Percentiles rank a stretch among this genome's conserved stretches.
Evolutionary conservation across 2,329 filamentous ascomycete species (phyloP).

Genomic region (Cladosporium sp.): DNA sequence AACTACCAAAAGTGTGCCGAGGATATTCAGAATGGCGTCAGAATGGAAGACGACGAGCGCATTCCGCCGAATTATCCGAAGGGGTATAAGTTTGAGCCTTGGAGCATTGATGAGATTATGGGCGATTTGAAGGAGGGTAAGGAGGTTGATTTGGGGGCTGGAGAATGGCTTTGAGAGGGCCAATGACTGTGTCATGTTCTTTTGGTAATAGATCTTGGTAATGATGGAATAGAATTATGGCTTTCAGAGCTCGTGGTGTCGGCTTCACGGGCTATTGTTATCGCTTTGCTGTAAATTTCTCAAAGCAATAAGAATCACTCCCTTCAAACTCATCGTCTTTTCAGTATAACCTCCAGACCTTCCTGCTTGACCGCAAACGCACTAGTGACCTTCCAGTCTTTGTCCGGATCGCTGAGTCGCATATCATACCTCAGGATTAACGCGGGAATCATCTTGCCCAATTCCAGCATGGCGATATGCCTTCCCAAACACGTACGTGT

Average conservation of each 20-base stretch:
- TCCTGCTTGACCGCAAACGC: conserved; percentile 6
- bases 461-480: conserved; percentile 27
- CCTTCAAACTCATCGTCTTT: background rate
- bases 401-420: conserved; percentile 20
- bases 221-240: background rate
- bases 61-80: conserved; percentile 46
- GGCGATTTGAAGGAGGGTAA: conserved; percentile 40
- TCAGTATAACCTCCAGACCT: background rate
- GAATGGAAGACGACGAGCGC: conserved; percentile 41
- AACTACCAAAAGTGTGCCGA: conserved; percentile 34
- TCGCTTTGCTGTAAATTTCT: background rate
- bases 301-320: too few species aligned
- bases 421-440: conserved; percentile 25
- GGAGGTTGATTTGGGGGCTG: conserved; percentile 39
- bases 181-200: background rate
- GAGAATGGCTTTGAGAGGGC: conserved; percentile 32
- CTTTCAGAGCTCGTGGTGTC: background rate
- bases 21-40: conserved; percentile 42
- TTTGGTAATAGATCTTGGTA: background rate
- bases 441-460: conserved; percentile 27
- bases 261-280: background rate
- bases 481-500: conserved; percentile 26
- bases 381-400: conserved; percentile 17
- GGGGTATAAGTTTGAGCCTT: conserved; percentile 38
- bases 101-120: conserved; percentile 48